A percentile compares a stretch with the other conserved stretches of the same genome.
phyloP scores from a whole-genome alignment of 257 asterid species.

The Nicotiana obtusifolia region DNA sequence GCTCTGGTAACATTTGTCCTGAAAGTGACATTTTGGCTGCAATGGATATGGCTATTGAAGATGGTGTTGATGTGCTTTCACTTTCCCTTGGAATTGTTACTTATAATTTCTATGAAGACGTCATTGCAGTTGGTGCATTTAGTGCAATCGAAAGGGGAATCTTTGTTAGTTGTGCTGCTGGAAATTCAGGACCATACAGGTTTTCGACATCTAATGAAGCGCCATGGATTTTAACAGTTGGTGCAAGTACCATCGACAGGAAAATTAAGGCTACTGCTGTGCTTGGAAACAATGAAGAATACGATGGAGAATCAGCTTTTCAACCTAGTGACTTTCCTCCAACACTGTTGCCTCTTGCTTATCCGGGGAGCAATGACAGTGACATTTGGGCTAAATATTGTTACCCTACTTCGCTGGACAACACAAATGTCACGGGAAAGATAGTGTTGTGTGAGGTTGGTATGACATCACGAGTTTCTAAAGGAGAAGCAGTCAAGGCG shows the following conservation, averaged over 20 bases:
- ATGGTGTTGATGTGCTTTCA: conserved; percentile 36
- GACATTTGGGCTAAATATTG: not conserved
- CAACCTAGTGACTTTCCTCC: conserved; percentile 15
- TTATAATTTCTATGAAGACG: conserved; percentile 14
- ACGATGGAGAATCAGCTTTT: conserved; percentile 24
- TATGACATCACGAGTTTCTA: not conserved
- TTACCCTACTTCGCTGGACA: conserved; percentile 2
- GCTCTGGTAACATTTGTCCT: not conserved
- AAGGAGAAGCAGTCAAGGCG: conserved; percentile 23
- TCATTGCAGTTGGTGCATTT: conserved; percentile 26
- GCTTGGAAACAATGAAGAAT: conserved; percentile 22
- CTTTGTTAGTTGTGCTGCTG: conserved; percentile 28
- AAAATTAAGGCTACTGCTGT: conserved; percentile 5
- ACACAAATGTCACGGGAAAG: conserved; percentile 14
- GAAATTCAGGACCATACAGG: conserved; percentile 19
- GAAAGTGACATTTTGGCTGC: conserved; percentile 27
- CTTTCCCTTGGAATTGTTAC: conserved; percentile 14
- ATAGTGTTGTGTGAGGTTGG: conserved; percentile 24
- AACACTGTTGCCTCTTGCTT: conserved; percentile 14
- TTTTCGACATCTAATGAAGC: conserved; percentile 18
- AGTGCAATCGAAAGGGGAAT: conserved; percentile 24
- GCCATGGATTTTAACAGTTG: conserved; percentile 42
- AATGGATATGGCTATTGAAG: conserved; percentile 28
- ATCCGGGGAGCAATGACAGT: not conserved
- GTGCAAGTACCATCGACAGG: conserved; percentile 31